Evolutionary conservation across 768 basidiomycete species (phyloP).

Genomic region (Russula foetens): DNA sequence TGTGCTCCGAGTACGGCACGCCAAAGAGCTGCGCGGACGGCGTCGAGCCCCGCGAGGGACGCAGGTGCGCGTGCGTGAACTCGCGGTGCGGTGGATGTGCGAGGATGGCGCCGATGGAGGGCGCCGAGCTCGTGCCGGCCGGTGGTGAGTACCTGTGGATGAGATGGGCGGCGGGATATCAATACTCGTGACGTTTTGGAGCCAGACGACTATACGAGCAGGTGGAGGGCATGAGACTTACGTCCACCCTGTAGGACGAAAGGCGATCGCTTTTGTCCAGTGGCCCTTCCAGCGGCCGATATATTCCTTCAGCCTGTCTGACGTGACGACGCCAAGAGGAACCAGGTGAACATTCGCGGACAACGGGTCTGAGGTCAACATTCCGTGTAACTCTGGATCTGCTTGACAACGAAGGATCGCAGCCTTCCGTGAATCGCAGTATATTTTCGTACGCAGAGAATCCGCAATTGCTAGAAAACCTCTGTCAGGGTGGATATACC

Average conservation of each 20-base stretch:
- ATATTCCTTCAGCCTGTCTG: constrained; percentile 73
- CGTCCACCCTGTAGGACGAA: constrained; percentile 97
- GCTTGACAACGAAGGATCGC: constrained; percentile 77
- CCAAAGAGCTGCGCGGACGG: constrained; percentile 65
- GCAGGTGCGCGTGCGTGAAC: constrained; percentile 65
- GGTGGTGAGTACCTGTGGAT: constrained; percentile 53
- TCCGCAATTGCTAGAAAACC: constrained; percentile 63
- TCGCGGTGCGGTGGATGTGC: constrained; percentile 51
- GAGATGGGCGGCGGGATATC: too few species aligned
- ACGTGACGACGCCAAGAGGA: constrained; percentile 64
- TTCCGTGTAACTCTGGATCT: constrained; percentile 70
- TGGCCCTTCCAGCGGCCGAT: constrained; percentile 62
- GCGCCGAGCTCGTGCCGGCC: constrained; percentile 50
- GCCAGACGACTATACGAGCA: too few species aligned
- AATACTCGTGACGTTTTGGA: too few species aligned
- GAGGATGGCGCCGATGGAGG: constrained; percentile 63
- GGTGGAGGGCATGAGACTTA: constrained; percentile 38
- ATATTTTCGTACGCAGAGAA: constrained; percentile 74
- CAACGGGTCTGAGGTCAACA: constrained; percentile 70
- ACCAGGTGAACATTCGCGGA: constrained; percentile 81
- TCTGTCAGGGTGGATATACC: not conserved
- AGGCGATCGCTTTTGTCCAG: constrained; percentile 68
- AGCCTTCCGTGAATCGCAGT: constrained; percentile 80
- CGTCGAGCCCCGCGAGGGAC: constrained; percentile 64
- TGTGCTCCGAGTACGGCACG: constrained; percentile 92